Evolutionary conservation across 2,329 filamentous ascomycete genomes (phyloP), one percentile per base, ranked within the genome.

Genomic region (Penicillium sumatraense): DNA sequence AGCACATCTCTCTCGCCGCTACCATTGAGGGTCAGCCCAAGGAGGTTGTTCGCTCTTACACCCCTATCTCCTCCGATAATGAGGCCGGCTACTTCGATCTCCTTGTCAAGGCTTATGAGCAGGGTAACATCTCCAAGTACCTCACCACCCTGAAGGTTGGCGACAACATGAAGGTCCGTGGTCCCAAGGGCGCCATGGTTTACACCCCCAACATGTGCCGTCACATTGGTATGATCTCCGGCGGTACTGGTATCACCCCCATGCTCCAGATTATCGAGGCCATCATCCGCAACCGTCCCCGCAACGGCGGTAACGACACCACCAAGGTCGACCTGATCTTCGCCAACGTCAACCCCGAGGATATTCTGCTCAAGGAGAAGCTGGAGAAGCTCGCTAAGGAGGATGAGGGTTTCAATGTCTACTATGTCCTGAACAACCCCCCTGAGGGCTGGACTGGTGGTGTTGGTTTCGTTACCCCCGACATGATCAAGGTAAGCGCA

Each of bases 261-360:
- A 99, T 99, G 95, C 85, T 98, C 61, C 95, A 99, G 81, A 87
- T 99, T 68, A 87, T 96, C 73, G 89, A 92, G 69, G 95, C 93
- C 56, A 92, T 98, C 66, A 85, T 93, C 68, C 86, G 91, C 65
- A 91, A 91, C 69, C 86, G 91, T 58, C 78, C 79, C 51, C 76
- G 76, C 57, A 80, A 79, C 65, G 82, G 86, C 51, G 81, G 86
- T 48, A 93, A 89, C 59, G 92, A 96, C 78, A 87, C 80, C 72
- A 99, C 95, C 58, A 82, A 96, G 81, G 86, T 98, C 51, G 92
- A 97, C 72, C 81, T 99, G 61, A 92, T 99, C 76, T 99, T 98
- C 71, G 95, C 95, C 75, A 99, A 99, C 74, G 95, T 99, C 57
- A 93, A 95, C 68, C 80, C 83, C 54, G 89, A 96, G 72, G 95